A percentile compares a stretch with the other conserved stretches of the same genome.
These are phyloP conservation scores for Aspergillus floridensis DNA, from an alignment of 2,329 filamentous ascomycete species.

Conservation along the genomic window DNA sequence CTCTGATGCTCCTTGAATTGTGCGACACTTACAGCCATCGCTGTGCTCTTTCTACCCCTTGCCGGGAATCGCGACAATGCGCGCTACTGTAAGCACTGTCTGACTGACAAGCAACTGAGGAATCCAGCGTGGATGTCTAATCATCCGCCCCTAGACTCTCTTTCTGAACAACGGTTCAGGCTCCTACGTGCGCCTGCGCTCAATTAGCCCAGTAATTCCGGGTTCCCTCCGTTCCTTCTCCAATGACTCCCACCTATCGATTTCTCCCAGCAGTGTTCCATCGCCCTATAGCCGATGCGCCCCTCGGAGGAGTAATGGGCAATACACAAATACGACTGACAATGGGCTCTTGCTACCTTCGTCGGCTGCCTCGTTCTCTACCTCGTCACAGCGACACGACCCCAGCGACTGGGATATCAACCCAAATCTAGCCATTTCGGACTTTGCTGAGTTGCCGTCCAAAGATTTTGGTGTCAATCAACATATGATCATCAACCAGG, in stretches of 20 bases:
- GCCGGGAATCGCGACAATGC: conserved; percentile 25
- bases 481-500: conserved; percentile 91
- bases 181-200: conserved; percentile 24
- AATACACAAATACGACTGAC: conserved; percentile 15
- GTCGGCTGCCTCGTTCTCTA: conserved; percentile 32
- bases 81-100: conserved; percentile 28
- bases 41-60: conserved; percentile 25
- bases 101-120: not conserved
- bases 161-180: conserved; percentile 20
- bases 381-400: conserved; percentile 30
- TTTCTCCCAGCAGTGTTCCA: conserved; percentile 12
- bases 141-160: conserved; percentile 21
- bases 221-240: conserved; percentile 30
- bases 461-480: conserved; percentile 90
- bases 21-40: conserved; percentile 18
- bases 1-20: conserved; percentile 18
- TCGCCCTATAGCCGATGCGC: conserved; percentile 17
- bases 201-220: conserved; percentile 18
- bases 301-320: conserved; percentile 16
- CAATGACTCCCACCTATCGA: conserved; percentile 24
- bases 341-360: conserved; percentile 16
- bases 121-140: conserved; percentile 3
- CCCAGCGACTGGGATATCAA: conserved; percentile 71
- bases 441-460: conserved; percentile 73
- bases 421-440: conserved; percentile 66